Percentiles rank a stretch among this genome's conserved stretches.
Evolutionary conservation across 176 grass and related monocot species (phyloP).

Genomic region (Triticum monococcum): DNA sequence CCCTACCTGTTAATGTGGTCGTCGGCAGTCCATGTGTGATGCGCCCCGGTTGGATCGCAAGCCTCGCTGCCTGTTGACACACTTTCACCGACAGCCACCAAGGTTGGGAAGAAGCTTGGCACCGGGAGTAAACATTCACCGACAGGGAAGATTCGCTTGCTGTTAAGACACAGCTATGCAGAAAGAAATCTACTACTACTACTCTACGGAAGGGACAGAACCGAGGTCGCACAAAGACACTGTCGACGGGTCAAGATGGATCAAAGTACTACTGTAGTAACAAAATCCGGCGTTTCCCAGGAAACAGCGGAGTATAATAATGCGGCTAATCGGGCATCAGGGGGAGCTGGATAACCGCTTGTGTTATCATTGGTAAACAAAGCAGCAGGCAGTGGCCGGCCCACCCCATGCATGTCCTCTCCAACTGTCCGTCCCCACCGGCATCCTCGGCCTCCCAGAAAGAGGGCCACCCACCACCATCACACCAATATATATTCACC

Average conservation of each 20-base stretch:
- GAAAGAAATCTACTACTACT: background rate
- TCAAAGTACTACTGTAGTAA: background rate
- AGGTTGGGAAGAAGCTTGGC: background rate
- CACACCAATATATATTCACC: background rate
- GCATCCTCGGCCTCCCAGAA: constrained; percentile 35
- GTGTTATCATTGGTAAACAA: background rate
- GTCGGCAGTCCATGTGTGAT: background rate
- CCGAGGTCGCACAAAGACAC: background rate
- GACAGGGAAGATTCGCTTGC: background rate
- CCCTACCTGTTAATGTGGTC: background rate
- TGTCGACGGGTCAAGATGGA: no score
- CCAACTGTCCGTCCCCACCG: background rate
- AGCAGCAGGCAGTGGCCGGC: background rate
- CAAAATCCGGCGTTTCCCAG: background rate
- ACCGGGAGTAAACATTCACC: background rate
- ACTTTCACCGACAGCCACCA: background rate
- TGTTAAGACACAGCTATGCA: background rate
- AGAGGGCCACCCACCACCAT: background rate
- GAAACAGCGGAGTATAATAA: background rate
- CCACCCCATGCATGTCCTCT: background rate
- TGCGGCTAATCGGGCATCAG: background rate
- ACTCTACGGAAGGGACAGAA: background rate
- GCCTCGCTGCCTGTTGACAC: no score
- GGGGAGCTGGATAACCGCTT: background rate
- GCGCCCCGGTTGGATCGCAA: background rate